Conservation (phyloP, 1,284 basidiomycete genomes). For the Ceratobasidium sp. region DNA sequence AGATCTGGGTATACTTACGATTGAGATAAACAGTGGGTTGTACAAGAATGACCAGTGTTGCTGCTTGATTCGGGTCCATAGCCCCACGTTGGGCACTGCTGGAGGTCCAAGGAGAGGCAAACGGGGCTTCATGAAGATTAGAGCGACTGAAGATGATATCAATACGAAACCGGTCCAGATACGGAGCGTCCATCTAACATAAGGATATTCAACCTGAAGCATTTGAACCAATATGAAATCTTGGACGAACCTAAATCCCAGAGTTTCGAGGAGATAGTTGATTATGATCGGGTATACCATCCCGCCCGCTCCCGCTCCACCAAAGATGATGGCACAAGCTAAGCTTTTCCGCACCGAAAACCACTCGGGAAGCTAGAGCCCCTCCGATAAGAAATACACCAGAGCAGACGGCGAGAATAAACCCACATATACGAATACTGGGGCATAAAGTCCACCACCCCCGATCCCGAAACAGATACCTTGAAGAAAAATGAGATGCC, state of each 20-base stretch:
- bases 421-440: constrained; percentile 45
- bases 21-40: constrained; percentile 34
- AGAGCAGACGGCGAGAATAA: no score
- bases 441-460: constrained; percentile 48
- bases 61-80: constrained; percentile 9
- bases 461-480: constrained; percentile 46
- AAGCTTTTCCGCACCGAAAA: constrained; percentile 46
- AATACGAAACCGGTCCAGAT: constrained; percentile 48
- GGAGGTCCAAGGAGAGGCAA: constrained; percentile 29
- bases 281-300: constrained; percentile 49
- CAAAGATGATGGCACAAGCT: constrained; percentile 48
- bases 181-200: constrained; percentile 50
- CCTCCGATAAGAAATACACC: background rate
- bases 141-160: constrained; percentile 43
- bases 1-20: constrained; percentile 25
- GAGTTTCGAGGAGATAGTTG: constrained; percentile 46
- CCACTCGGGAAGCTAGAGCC: constrained; percentile 49
- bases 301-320: constrained; percentile 51
- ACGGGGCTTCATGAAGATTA: constrained; percentile 35
- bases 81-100: background rate
- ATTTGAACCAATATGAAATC: background rate
- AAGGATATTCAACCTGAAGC: background rate
- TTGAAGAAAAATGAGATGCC: constrained; percentile 47
- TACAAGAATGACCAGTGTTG: constrained; percentile 43
- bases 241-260: constrained; percentile 48